Percentiles rank a stretch among this genome's conserved stretches.
phyloP scores from a whole-genome alignment of 2,329 filamentous ascomycete species.

The Penicillium sclerotiorum region DNA sequence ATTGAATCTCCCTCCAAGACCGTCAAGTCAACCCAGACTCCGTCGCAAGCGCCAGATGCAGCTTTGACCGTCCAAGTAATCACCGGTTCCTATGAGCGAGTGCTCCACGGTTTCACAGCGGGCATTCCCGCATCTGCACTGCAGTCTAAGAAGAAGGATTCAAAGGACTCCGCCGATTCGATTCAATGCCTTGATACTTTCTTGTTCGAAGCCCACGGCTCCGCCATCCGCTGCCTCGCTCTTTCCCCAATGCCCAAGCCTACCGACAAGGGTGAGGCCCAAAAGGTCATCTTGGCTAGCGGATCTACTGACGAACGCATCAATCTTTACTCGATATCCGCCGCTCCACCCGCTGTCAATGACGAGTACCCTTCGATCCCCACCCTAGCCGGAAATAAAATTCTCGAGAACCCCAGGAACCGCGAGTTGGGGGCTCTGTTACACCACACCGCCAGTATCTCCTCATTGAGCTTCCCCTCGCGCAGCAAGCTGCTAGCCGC shows the following conservation, averaged over 20 bases:
- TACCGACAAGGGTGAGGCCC: constrained; percentile 56
- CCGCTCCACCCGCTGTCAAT: constrained; percentile 62
- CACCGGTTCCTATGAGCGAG: constrained; percentile 89
- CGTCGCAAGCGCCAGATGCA: constrained; percentile 32
- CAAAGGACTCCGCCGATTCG: constrained; percentile 32
- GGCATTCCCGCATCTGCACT: constrained; percentile 54
- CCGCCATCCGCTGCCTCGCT: constrained; percentile 85
- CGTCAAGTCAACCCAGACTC: constrained; percentile 33
- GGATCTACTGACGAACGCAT: constrained; percentile 92
- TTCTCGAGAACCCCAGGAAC: constrained; percentile 83
- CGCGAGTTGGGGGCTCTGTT: constrained; percentile 83
- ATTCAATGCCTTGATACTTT: constrained; percentile 87
- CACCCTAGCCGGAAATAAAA: constrained; percentile 69
- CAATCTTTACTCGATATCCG: constrained; percentile 89
- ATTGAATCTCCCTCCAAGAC: constrained; percentile 34
- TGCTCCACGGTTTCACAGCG: constrained; percentile 88
- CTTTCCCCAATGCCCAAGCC: constrained; percentile 72
- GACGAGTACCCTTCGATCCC: constrained; percentile 63
- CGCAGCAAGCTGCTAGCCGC: constrained; percentile 85
- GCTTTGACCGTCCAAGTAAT: constrained; percentile 78
- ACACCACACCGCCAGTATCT: constrained; percentile 83
- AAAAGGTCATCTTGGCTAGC: constrained; percentile 86
- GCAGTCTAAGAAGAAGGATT: constrained; percentile 28
- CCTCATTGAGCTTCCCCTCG: constrained; percentile 77
- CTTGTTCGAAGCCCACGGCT: constrained; percentile 90